Evolutionary conservation across 352 stramenopile species (phyloP), one percentile per base, ranked within the genome.

Genomic region (Thalassiosira sp.): DNA sequence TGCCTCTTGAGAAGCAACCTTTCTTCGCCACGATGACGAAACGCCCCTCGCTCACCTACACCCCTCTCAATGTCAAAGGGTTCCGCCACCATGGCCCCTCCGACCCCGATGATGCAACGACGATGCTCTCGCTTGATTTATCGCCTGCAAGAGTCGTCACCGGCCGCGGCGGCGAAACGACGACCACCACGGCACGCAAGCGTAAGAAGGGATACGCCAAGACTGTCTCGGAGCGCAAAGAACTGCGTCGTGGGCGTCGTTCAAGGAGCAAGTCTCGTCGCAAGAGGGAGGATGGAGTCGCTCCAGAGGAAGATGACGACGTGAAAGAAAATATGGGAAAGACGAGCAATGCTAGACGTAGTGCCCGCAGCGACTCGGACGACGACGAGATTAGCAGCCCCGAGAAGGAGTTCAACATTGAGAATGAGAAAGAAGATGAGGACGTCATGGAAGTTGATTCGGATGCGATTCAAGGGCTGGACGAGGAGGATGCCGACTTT

Each of bases 21-120:
- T n/a, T n/a, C n/a, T n/a, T n/a, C n/a, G n/a, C n/a, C n/a, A n/a
- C n/a, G n/a, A n/a, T n/a, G n/a, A n/a, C n/a, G n/a, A n/a, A n/a
- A n/a, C 31, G 54, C 37, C 20, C 18, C 54, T 31, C 31, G 5
- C 31, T 46, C 28, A 31, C 31, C 54, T 63, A 63, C 54, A 46
- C 31, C 31, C 31, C 31, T 16, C 54, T 49, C 54, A 27, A 28
- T 16, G 25, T 46, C 54, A 46, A 28, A 16, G 16, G 27, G 25
- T 49, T 46, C 54, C 25, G n/a, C 31, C 16, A 35, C 54, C 31
- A 46, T 16, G 31, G 54, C 37, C 31, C 54, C 0, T 28, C 20
- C 3, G 54, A 49, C 48, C n/a, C 31, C 28, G 49, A 57, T 31
- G 18, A 3, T 13, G 31, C 31, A 8, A n/a, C n/a, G 31, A 57